These are phyloP conservation scores for Trichoderma lentiforme DNA, from an alignment of 2,329 filamentous ascomycete genomes.

Conservation along the genomic window DNA sequence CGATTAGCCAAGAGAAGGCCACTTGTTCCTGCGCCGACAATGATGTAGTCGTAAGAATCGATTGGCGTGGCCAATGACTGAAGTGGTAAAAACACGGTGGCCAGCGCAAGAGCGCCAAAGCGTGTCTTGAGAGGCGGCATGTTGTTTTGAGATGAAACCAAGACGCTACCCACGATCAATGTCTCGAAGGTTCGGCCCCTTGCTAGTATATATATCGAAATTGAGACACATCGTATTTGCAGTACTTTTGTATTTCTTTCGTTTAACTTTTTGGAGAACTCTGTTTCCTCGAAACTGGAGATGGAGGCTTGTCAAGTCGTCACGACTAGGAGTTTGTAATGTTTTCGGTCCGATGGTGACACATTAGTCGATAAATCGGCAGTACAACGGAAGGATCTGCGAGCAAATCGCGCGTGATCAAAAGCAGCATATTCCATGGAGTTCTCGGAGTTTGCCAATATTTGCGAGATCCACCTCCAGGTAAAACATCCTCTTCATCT, in stretches of 20 bases:
- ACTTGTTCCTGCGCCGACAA: conserved; percentile 30
- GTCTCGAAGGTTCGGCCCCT: no score
- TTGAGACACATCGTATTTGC: background rate
- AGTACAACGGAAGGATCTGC: conserved; percentile 4
- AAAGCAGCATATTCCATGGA: background rate
- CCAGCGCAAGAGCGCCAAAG: background rate
- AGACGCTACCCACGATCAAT: background rate
- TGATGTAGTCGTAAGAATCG: conserved; percentile 25
- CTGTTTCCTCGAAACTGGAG: background rate
- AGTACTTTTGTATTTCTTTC: background rate
- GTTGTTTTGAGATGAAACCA: background rate
- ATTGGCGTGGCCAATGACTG: background rate
- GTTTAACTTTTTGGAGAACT: background rate
- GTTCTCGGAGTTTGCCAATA: background rate
- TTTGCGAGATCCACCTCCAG: background rate
- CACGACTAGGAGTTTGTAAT: background rate
- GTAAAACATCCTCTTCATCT: background rate
- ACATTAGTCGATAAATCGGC: background rate
- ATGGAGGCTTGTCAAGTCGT: background rate
- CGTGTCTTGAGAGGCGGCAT: background rate
- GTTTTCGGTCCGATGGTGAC: conserved; percentile 2
- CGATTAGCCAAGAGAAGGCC: conserved; percentile 29
- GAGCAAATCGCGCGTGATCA: background rate
- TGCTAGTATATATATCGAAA: background rate
- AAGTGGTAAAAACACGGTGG: background rate